phyloP scores from a whole-genome alignment of 345 rosid genomes.

The Euphorbia tirucalli region DNA sequence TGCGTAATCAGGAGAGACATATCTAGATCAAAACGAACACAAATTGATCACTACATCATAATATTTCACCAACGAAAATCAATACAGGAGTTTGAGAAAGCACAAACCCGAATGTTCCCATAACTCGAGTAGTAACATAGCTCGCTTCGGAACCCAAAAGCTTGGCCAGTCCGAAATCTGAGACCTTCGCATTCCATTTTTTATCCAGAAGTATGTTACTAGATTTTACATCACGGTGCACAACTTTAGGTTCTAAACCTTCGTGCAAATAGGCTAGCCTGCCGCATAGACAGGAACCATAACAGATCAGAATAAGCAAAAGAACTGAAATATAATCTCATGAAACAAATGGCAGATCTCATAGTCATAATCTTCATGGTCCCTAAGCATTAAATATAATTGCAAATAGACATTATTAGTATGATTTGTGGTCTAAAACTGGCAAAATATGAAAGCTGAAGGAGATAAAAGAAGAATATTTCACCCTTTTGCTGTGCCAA shows the following conservation, averaged over 20 bases:
- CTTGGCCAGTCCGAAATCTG: slow-evolving; percentile 94
- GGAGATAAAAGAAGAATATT: not conserved
- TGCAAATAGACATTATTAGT: no score
- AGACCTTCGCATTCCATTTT: slow-evolving; percentile 82
- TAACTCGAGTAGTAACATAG: slow-evolving; percentile 92
- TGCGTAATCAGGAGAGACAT: slow-evolving; percentile 95
- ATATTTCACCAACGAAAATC: not conserved
- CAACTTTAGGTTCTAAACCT: slow-evolving; percentile 95
- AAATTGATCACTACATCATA: not conserved
- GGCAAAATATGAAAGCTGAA: no score
- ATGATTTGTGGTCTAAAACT: no score
- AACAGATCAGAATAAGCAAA: not conserved
- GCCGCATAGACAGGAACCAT: slow-evolving; percentile 24
- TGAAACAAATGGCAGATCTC: no score
- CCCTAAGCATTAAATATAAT: no score
- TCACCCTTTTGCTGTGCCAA: slow-evolving; percentile 92
- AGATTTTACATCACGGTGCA: slow-evolving; percentile 91
- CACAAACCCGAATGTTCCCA: slow-evolving; percentile 93
- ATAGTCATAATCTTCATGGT: no score
- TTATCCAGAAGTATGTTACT: slow-evolving; percentile 82
- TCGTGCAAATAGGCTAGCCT: slow-evolving; percentile 93
- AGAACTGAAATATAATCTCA: not conserved
- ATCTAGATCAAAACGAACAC: slow-evolving; percentile 39
- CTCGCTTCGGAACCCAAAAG: slow-evolving; percentile 78
- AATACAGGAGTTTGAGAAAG: slow-evolving; percentile 8